Evolutionary conservation across 768 basidiomycete genomes (phyloP), one percentile per base, ranked within the genome.

Genomic region (Suillus fuscotomentosus): DNA sequence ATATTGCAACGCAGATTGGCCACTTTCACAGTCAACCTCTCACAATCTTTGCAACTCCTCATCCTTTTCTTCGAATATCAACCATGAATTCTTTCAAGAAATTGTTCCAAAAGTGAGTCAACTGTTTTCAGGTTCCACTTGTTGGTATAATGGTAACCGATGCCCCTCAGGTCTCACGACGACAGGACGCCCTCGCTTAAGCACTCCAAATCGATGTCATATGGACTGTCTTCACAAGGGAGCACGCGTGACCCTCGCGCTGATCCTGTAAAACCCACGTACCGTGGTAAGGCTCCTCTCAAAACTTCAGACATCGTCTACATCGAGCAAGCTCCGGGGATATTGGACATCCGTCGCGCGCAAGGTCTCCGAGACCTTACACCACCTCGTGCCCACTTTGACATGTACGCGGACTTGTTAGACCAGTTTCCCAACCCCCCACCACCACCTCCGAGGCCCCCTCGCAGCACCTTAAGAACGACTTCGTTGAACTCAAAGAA

Each of bases 371-470:
- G 15, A 20, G 54, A 55, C 42, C 31, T 59, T 42, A 17, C 36
- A 2, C 54, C 47, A 47, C 15, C n/a, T 39, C 39, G 3, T 3
- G 66, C 47, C 31, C 27, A 55, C 38, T 45, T 50, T 20, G 53
- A 57, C 34, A 22, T 60, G 1, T 62, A 38, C n/a, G 20, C 22
- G 20, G 60, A 68, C 60, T 43, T 67, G 31, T 51, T 65, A 5
- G 64, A 68, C n/a, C n/a, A 47, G 31, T 68, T 68, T 57, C 68
- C 68, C 2, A n/a, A 10, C 24, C 57, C 67, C 0, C 67, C 67
- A 8, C 24, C 20, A 6, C 60, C 60, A 36, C 66, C 64, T 36
- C 67, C 68, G 15, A 41, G 47, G n/a, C 63, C 63, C n/a, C 34
- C 61, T 0, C 68, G 57, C 27, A 60, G 31, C 42, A 63, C 31